Percentiles rank a stretch among this genome's conserved stretches.
Evolutionary conservation across 208 protist species (phyloP).

Genomic region (Trypanosoma boissoni): DNA sequence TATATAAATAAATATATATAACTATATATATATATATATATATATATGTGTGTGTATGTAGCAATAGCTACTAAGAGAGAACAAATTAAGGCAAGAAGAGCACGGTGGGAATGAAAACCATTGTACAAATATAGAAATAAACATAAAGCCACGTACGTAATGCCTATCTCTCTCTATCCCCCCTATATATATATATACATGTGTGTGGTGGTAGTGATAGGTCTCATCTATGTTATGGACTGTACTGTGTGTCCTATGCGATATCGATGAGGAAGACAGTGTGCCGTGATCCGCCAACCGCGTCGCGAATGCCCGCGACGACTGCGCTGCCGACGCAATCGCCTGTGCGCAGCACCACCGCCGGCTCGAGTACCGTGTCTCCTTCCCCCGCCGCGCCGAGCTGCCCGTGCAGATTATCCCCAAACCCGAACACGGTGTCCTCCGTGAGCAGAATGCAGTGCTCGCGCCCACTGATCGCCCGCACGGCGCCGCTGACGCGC

Average conservation of each 20-base stretch:
- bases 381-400: slow-evolving; percentile 27
- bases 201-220: neutral
- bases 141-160: too few species aligned
- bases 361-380: slow-evolving; percentile 25
- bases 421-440: slow-evolving; percentile 63
- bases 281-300: slow-evolving; percentile 56
- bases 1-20: slow-evolving; percentile 1
- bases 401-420: slow-evolving; percentile 80
- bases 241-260: neutral
- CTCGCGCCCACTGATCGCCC: slow-evolving; percentile 38
- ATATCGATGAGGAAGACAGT: slow-evolving; percentile 73
- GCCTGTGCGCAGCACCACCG: slow-evolving; percentile 32
- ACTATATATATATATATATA: neutral
- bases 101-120: neutral
- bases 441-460: slow-evolving; percentile 49
- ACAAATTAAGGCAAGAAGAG: neutral
- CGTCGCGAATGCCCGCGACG: slow-evolving; percentile 42
- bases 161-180: too few species aligned
- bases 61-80: neutral
- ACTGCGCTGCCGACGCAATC: slow-evolving; percentile 16
- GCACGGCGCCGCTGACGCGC: slow-evolving; percentile 16
- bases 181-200: slow-evolving; percentile 9
- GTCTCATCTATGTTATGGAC: too few species aligned
- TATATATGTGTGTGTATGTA: neutral
- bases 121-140: too few species aligned